phyloP scores from a whole-genome alignment of 805 yeast genomes.

The Candida nonsorbophila region DNA sequence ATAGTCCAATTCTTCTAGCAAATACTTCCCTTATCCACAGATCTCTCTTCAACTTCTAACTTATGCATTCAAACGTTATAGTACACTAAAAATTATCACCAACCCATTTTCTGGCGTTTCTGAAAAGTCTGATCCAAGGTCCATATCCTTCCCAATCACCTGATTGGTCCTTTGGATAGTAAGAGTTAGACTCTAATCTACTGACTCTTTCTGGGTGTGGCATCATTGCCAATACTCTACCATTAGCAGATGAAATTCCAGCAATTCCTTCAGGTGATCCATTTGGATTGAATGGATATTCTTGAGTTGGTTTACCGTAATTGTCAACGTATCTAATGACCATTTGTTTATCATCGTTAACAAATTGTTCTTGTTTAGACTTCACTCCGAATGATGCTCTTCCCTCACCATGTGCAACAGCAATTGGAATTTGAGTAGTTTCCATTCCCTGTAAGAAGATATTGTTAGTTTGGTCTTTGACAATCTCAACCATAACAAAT shows the following conservation, averaged over 20 bases:
- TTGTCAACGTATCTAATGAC: conserved; percentile 85
- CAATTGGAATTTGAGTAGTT: conserved; percentile 92
- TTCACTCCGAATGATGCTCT: conserved; percentile 64
- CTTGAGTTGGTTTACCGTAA: conserved; percentile 77
- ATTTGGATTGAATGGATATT: conserved; percentile 92
- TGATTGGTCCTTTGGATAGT: conserved; percentile 64
- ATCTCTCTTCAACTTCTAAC: too few species aligned
- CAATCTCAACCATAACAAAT: conserved; percentile 80
- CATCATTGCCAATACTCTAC: conserved; percentile 97
- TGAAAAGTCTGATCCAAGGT: conserved; percentile 93
- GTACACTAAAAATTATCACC: conserved; percentile 27
- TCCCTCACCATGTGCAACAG: conserved; percentile 99
- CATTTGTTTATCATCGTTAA: conserved; percentile 43
- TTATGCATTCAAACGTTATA: too few species aligned
- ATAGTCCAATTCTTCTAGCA: too few species aligned
- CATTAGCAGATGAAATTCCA: conserved; percentile 85
- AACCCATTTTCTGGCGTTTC: conserved; percentile 93
- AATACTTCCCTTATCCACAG: too few species aligned
- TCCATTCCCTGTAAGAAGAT: conserved; percentile 86
- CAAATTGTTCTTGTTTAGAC: conserved; percentile 42
- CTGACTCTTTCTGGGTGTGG: conserved; percentile 98
- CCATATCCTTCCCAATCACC: conserved; percentile 77
- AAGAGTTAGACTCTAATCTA: conserved; percentile 84
- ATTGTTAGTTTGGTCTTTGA: conserved; percentile 42
- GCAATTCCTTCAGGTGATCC: conserved; percentile 93